phyloP scores from a whole-genome alignment of 2,329 filamentous ascomycete species.

The Westerdykella ornata region DNA sequence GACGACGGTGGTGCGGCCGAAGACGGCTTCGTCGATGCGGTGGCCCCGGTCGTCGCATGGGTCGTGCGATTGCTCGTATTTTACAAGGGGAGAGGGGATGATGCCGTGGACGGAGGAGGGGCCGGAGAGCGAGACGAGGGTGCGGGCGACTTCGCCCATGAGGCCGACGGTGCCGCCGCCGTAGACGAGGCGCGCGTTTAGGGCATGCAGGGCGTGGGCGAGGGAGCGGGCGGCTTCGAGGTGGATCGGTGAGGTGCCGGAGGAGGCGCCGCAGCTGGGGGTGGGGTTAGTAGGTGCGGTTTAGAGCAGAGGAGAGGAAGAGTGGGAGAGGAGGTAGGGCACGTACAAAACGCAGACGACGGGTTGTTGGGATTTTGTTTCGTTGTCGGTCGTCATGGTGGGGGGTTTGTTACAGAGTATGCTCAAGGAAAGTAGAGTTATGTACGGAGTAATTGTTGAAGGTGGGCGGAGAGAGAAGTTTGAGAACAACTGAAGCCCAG shows the following conservation, averaged over 20 bases:
- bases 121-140: slow-evolving; percentile 74
- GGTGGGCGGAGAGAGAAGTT: too few species aligned
- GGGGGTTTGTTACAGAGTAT: not conserved
- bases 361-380: slow-evolving; percentile 38
- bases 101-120: slow-evolving; percentile 83
- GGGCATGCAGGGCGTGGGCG: slow-evolving; percentile 63
- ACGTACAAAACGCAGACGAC: slow-evolving; percentile 85
- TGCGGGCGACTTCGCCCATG: slow-evolving; percentile 90
- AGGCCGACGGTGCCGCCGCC: slow-evolving; percentile 90
- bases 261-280: slow-evolving; percentile 68
- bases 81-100: slow-evolving; percentile 79
- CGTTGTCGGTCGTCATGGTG: slow-evolving; percentile 20
- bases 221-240: slow-evolving; percentile 71
- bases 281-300: slow-evolving; percentile 7
- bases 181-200: slow-evolving; percentile 81
- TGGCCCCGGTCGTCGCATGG: slow-evolving; percentile 38
- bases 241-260: slow-evolving; percentile 67
- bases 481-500: too few species aligned
- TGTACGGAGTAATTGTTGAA: too few species aligned
- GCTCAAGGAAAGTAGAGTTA: not conserved
- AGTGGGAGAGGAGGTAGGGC: slow-evolving; percentile 4
- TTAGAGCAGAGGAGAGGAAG: not conserved
- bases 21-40: slow-evolving; percentile 56
- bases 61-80: slow-evolving; percentile 62
- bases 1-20: slow-evolving; percentile 81